Base-by-base conservation (phyloP, 768 basidiomycete species). In the Mycena indigotica region DNA sequence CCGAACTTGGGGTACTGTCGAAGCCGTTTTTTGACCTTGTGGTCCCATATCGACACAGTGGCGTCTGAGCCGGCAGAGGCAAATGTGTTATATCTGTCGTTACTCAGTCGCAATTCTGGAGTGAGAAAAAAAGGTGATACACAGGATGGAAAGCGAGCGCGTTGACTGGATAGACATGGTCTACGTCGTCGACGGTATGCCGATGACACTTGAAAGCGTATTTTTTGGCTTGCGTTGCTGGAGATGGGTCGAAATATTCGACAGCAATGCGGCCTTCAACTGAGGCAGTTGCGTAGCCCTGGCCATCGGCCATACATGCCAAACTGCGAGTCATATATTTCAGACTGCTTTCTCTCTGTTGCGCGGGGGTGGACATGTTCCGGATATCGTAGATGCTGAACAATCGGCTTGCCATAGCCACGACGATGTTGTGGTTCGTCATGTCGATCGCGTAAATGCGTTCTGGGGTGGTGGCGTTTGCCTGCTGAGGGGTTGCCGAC, bases 181-280 rank as follows among this genome's bases (percentile, higher is more conserved):
- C 97, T 15, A 90, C 89, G 32, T 91, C 93, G 32, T 91, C 88
- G 58, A 94, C 86, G 3, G 91, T 86, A 69, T 93, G 89, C 44
- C 96, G 83, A 67, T 99, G 96, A 62, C 95, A 97, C 70, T 97
- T 95, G 84, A 98, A 99, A 2, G 97, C 97, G 71, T 95, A 97
- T 75, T 95, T 87, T 72, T 80, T 82, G 24, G 89, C 87, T 71
- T 98, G 96, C 0, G 81, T 79, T 24, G 84, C 83, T 0, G 87
- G 80, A 3, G 83, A 84, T 2, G 91, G 86, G 62, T 98, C 93
- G 64, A 97, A 95, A 71, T 96, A 99, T 71, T 99, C 97, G 28
- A 98, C 95, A 0, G 95, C 94, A 56, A 98, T 97, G 23, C 97
- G 83, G 1, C 97, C 97, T 67, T 99, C 97, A 15, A 95, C 93